phyloP scores from a whole-genome alignment of 768 basidiomycete species.

The Glaciozyma martinii region DNA sequence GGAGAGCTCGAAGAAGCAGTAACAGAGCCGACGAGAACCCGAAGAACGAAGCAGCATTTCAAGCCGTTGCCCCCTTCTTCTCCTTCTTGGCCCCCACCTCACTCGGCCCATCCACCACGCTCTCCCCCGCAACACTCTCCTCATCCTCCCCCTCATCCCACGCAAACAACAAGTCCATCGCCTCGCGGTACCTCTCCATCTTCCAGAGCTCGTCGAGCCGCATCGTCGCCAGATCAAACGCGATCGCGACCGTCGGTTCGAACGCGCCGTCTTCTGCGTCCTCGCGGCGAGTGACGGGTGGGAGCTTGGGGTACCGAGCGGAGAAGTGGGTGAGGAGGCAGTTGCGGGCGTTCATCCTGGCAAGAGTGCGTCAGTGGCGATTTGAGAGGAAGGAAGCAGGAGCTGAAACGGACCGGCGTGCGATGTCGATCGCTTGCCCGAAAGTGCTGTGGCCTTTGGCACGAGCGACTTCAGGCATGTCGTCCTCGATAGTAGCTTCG shows the following conservation, averaged over 20 bases:
- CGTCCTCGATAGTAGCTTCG: slow-evolving; percentile 86
- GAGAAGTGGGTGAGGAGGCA: slow-evolving; percentile 94
- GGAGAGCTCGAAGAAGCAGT: too few relatives aligned
- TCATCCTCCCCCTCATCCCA: slow-evolving; percentile 38
- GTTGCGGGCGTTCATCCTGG: slow-evolving; percentile 73
- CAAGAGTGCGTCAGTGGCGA: background rate
- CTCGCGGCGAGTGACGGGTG: slow-evolving; percentile 44
- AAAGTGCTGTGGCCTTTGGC: slow-evolving; percentile 82
- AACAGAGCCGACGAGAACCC: too few relatives aligned
- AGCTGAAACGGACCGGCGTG: slow-evolving; percentile 57
- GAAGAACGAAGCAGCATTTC: too few relatives aligned
- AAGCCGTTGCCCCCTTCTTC: background rate
- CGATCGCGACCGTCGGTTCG: slow-evolving; percentile 55
- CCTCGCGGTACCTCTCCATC: slow-evolving; percentile 62
- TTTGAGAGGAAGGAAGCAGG: background rate
- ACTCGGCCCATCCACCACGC: background rate
- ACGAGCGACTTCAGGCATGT: slow-evolving; percentile 49
- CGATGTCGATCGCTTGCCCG: slow-evolving; percentile 74
- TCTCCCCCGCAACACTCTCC: slow-evolving; percentile 3
- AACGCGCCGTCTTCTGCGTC: slow-evolving; percentile 23
- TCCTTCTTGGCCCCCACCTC: background rate
- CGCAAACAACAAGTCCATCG: slow-evolving; percentile 49
- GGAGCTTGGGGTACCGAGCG: slow-evolving; percentile 81
- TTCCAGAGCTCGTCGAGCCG: slow-evolving; percentile 77
- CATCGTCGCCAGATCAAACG: slow-evolving; percentile 70